Conservation (phyloP, 202 grass and related monocot genomes). For the Cymbopogon flexuosus region DNA sequence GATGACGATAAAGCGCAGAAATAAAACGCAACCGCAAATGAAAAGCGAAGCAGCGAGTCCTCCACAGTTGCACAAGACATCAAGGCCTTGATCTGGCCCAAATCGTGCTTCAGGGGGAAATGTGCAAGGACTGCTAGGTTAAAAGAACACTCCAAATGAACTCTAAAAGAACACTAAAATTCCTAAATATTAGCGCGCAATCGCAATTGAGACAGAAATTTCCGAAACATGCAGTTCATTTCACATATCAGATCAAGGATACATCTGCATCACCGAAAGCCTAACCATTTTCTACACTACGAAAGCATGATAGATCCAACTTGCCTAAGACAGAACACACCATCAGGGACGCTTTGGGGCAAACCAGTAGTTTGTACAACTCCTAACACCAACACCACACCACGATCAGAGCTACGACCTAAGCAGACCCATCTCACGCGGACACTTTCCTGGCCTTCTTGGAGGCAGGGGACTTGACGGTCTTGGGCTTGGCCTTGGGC, state of each 20-base stretch:
- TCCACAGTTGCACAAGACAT: neutral
- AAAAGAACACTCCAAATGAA: too few species aligned
- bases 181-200: neutral
- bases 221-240: neutral
- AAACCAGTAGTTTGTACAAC: slow-evolving; percentile 28
- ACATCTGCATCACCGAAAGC: neutral
- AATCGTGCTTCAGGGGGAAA: too few species aligned
- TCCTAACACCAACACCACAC: neutral
- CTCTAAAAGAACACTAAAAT: too few species aligned
- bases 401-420: slow-evolving; percentile 1
- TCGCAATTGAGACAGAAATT: neutral
- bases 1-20: neutral
- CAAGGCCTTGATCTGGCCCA: too few species aligned
- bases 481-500: slow-evolving; percentile 60
- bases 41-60: neutral
- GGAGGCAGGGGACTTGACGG: slow-evolving; percentile 33
- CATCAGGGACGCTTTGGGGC: neutral
- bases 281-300: neutral
- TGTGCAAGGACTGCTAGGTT: too few species aligned
- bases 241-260: neutral
- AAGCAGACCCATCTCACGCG: neutral
- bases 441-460: slow-evolving; percentile 41
- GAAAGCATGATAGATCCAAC: neutral
- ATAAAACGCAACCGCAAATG: neutral
- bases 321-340: neutral